These are phyloP conservation scores for Pseudogymnoascus sp. DNA, from an alignment of 2,329 filamentous ascomycete species.

Conservation along the genomic window DNA sequence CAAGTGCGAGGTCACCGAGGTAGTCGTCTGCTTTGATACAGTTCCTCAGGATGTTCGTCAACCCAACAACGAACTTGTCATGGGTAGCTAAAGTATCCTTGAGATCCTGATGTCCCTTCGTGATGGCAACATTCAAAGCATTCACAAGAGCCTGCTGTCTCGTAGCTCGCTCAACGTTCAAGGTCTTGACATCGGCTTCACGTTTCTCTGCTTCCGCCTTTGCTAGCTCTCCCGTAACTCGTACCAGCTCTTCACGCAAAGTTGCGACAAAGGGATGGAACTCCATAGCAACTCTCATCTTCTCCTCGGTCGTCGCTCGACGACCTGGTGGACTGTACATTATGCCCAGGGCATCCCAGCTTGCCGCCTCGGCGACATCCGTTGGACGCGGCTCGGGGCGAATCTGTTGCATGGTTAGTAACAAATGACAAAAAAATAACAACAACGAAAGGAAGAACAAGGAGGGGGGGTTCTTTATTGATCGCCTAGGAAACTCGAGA, in stretches of 20 bases:
- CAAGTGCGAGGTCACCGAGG: constrained; percentile 46
- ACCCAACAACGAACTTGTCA: constrained; percentile 47
- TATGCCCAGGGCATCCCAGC: constrained; percentile 47
- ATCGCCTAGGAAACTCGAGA: not conserved
- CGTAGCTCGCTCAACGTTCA: constrained; percentile 36
- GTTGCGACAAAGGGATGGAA: constrained; percentile 25
- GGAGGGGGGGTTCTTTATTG: not conserved
- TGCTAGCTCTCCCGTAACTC: constrained; percentile 22
- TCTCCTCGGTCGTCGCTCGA: constrained; percentile 21
- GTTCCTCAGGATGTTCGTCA: constrained; percentile 48
- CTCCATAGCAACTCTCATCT: constrained; percentile 26
- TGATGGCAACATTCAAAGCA: constrained; percentile 47
- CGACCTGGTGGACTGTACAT: constrained; percentile 38
- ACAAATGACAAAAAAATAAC: not conserved
- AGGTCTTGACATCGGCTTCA: constrained; percentile 27
- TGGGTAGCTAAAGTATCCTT: constrained; percentile 52
- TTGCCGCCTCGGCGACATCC: constrained; percentile 41
- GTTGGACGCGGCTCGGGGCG: constrained; percentile 30
- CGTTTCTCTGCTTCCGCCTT: constrained; percentile 18
- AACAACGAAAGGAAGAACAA: not conserved
- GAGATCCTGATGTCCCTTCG: constrained; percentile 48
- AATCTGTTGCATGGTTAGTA: constrained; percentile 18
- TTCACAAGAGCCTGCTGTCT: constrained; percentile 44
- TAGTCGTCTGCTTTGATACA: constrained; percentile 48
- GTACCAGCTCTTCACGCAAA: constrained; percentile 25